Percentiles rank a stretch among this genome's conserved stretches.
These are phyloP conservation scores for Pseudogymnoascus sp. DNA, from an alignment of 2,329 filamentous ascomycete genomes.

Conservation along the genomic window DNA sequence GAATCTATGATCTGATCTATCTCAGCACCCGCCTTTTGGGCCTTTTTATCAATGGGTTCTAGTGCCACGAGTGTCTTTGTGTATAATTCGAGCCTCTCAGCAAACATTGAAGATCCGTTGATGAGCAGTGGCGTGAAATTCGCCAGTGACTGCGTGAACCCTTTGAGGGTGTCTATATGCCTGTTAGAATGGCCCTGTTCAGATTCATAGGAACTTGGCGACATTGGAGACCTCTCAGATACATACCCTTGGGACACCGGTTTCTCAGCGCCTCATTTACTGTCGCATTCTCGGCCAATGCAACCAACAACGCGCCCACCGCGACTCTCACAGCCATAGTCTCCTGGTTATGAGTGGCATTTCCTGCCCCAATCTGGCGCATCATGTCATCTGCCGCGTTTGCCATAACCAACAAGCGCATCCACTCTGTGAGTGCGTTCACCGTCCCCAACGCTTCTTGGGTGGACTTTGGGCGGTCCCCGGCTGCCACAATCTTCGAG, in stretches of 20 bases:
- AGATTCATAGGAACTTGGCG: too few relatives aligned
- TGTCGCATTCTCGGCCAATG: conserved; percentile 50
- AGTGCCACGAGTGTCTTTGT: conserved; percentile 46
- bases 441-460: conserved; percentile 44
- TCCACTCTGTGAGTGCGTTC: conserved; percentile 47
- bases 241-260: conserved; percentile 44
- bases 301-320: conserved; percentile 54
- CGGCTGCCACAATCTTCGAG: conserved; percentile 33
- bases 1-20: conserved; percentile 52
- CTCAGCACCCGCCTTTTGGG: conserved; percentile 39
- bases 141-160: conserved; percentile 42
- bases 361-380: conserved; percentile 33
- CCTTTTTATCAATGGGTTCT: conserved; percentile 47
- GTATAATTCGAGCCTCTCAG: conserved; percentile 45
- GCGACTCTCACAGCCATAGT: conserved; percentile 55
- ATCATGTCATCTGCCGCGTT: conserved; percentile 40
- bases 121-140: conserved; percentile 49
- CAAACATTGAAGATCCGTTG: conserved; percentile 45
- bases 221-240: conserved; percentile 15
- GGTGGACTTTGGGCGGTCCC: conserved; percentile 37
- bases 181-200: conserved; percentile 10
- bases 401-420: conserved; percentile 46
- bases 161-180: conserved; percentile 37
- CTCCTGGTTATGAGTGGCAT: conserved; percentile 39
- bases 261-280: conserved; percentile 46